Evolutionary conservation across 371 early-diverging fungal genomes (phyloP).

Genomic region (Rhizomucor miehei): DNA sequence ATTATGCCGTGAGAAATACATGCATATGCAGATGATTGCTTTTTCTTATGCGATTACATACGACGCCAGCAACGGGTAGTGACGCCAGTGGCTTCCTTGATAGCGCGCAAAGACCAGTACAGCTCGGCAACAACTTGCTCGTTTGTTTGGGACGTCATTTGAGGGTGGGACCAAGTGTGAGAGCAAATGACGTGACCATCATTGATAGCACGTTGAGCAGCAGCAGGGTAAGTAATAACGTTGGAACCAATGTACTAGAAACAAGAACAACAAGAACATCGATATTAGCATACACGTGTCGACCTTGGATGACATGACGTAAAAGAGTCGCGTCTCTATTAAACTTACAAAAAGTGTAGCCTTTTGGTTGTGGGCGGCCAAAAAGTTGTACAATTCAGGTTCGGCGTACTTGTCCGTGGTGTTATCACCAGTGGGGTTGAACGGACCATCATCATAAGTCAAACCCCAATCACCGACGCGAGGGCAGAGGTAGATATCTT

Average conservation of each 20-base stretch:
- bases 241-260: conserved; percentile 47
- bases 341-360: conserved; percentile 29
- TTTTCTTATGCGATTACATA: too few species aligned
- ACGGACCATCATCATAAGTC: conserved; percentile 50
- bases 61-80: conserved; percentile 54
- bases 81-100: conserved; percentile 54
- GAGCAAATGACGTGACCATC: conserved; percentile 47
- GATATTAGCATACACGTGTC: too few species aligned
- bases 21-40: too few species aligned
- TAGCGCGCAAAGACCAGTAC: conserved; percentile 47
- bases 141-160: conserved; percentile 51
- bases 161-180: conserved; percentile 63
- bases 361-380: conserved; percentile 27
- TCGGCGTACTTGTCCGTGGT: conserved; percentile 33
- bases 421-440: conserved; percentile 24
- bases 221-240: conserved; percentile 40
- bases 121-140: conserved; percentile 58
- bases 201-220: conserved; percentile 43
- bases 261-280: background rate
- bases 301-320: too few species aligned
- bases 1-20: too few species aligned
- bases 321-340: too few species aligned
- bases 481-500: conserved; percentile 45
- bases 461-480: conserved; percentile 49
- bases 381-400: conserved; percentile 48